Conservation (phyloP, 2,329 filamentous ascomycete genomes). For the Colletotrichum sp. region DNA sequence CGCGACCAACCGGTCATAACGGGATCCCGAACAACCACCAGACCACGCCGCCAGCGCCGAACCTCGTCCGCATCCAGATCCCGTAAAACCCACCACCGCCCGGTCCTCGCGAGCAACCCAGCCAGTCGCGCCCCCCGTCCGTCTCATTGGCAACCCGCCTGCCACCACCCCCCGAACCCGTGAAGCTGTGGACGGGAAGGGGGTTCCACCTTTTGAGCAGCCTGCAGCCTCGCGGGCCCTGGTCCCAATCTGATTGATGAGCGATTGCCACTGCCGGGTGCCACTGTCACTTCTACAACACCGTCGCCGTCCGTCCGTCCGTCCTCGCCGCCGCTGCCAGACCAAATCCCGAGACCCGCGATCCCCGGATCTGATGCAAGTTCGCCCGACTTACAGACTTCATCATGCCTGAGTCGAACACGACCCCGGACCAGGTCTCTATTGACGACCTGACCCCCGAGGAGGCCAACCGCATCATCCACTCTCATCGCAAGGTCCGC, state of each 20-base stretch:
- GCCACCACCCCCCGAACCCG: background rate
- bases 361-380: constrained; percentile 8
- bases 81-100: background rate
- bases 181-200: background rate
- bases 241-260: background rate
- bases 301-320: background rate
- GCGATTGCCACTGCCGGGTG: background rate
- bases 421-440: constrained; percentile 48
- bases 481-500: constrained; percentile 72
- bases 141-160: background rate
- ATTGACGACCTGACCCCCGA: constrained; percentile 67
- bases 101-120: background rate
- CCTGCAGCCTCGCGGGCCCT: background rate
- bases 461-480: constrained; percentile 72
- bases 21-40: constrained; percentile 2
- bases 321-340: background rate
- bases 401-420: constrained; percentile 50
- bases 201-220: constrained; percentile 2
- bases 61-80: background rate
- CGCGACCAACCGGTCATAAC: background rate
- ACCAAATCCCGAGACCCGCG: background rate
- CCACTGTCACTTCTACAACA: background rate
- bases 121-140: background rate
- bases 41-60: background rate
- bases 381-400: background rate